These are phyloP conservation scores for Pyrenophora seminiperda DNA, from an alignment of 2,329 filamentous ascomycete species.

Conservation along the genomic window DNA sequence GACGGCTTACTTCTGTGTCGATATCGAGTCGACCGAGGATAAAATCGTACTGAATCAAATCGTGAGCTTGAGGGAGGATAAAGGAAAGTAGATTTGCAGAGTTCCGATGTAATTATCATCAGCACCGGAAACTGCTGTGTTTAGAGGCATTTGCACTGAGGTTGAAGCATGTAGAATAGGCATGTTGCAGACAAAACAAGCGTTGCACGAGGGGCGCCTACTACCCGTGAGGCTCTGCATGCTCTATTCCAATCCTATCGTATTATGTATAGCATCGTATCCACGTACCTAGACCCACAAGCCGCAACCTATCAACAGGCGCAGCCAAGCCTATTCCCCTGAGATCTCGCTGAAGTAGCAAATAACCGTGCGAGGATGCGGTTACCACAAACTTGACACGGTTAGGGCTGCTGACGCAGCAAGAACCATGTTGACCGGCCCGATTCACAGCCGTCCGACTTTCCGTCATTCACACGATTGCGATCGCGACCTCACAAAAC, in stretches of 20 bases:
- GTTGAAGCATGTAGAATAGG: too few relatives aligned
- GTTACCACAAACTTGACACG: conserved; percentile 6
- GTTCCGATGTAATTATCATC: background rate
- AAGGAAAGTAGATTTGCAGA: conserved; percentile 28
- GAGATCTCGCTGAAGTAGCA: too few relatives aligned
- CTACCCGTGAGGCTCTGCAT: too few relatives aligned
- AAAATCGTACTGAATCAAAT: conserved; percentile 89
- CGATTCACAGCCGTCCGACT: background rate
- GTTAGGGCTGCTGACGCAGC: conserved; percentile 12
- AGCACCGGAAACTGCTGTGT: too few relatives aligned
- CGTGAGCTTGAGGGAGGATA: conserved; percentile 86
- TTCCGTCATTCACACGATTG: background rate
- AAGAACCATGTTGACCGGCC: background rate
- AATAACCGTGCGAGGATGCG: background rate
- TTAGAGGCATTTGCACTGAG: too few relatives aligned
- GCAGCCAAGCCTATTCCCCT: too few relatives aligned
- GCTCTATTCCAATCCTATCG: too few relatives aligned
- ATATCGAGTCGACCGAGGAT: conserved; percentile 70
- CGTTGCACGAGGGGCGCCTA: too few relatives aligned
- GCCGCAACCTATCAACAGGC: too few relatives aligned
- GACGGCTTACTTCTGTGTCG: conserved; percentile 85
- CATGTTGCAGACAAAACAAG: too few relatives aligned
- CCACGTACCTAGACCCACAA: too few relatives aligned
- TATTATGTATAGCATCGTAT: too few relatives aligned
- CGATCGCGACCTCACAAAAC: background rate